Evolutionary conservation across 2,329 filamentous ascomycete genomes (phyloP).

Genomic region (Clarireedia homoeocarpa): DNA sequence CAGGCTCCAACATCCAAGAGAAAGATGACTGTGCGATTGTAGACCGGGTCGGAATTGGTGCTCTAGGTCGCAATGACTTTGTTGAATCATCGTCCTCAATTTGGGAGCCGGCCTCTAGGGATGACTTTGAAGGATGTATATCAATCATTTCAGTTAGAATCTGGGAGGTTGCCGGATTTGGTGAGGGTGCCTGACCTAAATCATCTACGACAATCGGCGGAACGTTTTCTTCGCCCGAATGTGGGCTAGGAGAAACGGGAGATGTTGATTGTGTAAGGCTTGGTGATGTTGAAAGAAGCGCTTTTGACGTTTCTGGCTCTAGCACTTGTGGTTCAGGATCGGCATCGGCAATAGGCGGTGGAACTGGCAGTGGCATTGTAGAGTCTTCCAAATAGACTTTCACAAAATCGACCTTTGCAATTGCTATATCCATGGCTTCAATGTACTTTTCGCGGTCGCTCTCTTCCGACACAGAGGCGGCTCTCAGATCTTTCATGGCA

Average conservation of each 20-base stretch:
- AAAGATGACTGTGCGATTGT: slow-evolving; percentile 67
- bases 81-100: slow-evolving; percentile 7
- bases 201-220: not conserved
- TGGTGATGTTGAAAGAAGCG: slow-evolving; percentile 2
- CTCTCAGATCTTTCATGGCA: slow-evolving; percentile 55
- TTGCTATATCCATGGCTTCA: slow-evolving; percentile 49
- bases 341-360: not conserved
- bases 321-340: not conserved
- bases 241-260: not conserved
- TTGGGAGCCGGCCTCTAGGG: not conserved
- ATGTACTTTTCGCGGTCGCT: slow-evolving; percentile 35
- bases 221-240: not conserved
- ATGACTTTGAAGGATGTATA: not conserved
- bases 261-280: not conserved
- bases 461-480: slow-evolving; percentile 44
- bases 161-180: not conserved
- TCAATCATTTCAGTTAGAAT: not conserved
- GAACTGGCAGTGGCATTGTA: slow-evolving; percentile 40
- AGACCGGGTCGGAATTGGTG: slow-evolving; percentile 52
- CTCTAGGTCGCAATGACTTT: slow-evolving; percentile 21
- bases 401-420: slow-evolving; percentile 58
- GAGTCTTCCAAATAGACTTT: slow-evolving; percentile 54
- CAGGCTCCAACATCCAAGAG: slow-evolving; percentile 66
- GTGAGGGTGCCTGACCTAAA: not conserved
- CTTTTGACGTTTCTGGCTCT: slow-evolving; percentile 7